Conservation (phyloP, 768 basidiomycete genomes). For the Mycena amicta region DNA sequence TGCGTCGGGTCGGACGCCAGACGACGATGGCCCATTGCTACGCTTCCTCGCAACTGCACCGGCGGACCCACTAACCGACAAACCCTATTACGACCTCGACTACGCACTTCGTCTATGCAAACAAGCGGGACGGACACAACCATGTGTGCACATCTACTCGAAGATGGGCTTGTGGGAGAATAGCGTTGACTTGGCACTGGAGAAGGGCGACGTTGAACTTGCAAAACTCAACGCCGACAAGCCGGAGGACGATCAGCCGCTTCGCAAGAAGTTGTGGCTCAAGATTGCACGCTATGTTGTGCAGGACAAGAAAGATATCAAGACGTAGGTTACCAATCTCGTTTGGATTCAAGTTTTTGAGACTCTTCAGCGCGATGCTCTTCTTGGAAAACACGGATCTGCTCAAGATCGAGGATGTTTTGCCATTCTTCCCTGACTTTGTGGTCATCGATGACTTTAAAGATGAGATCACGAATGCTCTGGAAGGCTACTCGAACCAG, state of each 20-base stretch:
- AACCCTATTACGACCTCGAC: slow-evolving; percentile 95
- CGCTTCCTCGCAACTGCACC: slow-evolving; percentile 85
- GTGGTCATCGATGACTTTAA: slow-evolving; percentile 99
- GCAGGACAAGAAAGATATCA: slow-evolving; percentile 97
- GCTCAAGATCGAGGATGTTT: slow-evolving; percentile 96
- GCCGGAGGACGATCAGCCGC: slow-evolving; percentile 84
- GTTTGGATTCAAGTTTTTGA: slow-evolving; percentile 5
- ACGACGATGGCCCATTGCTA: slow-evolving; percentile 75
- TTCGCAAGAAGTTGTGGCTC: slow-evolving; percentile 94
- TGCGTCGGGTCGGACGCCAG: slow-evolving; percentile 30
- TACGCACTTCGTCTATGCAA: slow-evolving; percentile 95
- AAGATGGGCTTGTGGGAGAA: slow-evolving; percentile 98
- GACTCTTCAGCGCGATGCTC: slow-evolving; percentile 78
- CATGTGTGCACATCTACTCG: slow-evolving; percentile 95
- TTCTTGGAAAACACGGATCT: slow-evolving; percentile 94
- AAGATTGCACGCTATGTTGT: slow-evolving; percentile 99
- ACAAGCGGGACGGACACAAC: slow-evolving; percentile 73
- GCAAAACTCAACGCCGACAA: slow-evolving; percentile 95
- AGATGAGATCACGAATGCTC: slow-evolving; percentile 93
- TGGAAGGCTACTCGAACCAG: slow-evolving; percentile 91
- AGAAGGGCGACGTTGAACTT: slow-evolving; percentile 92
- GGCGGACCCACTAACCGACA: slow-evolving; percentile 76
- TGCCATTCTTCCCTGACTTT: slow-evolving; percentile 99
- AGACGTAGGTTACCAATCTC: slow-evolving; percentile 66
- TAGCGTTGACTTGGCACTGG: slow-evolving; percentile 91